Conservation (phyloP, 371 early-diverging fungal genomes). For the Mortierella sp. region DNA sequence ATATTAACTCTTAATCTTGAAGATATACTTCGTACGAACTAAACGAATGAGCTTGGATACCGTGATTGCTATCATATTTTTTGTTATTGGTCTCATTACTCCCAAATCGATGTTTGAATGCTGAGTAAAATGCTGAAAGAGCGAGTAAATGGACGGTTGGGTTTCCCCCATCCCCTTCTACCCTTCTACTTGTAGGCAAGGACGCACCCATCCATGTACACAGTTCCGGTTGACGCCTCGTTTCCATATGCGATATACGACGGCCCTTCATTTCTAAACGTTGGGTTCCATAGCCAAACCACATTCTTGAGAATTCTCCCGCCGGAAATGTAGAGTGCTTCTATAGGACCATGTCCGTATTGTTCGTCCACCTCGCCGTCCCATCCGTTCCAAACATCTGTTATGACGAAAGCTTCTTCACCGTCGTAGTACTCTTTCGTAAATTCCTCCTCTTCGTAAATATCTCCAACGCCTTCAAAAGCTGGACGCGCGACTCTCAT, state of each 20-base stretch:
- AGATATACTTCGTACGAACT: no score
- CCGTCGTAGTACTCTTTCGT: neutral
- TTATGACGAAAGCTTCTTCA: neutral
- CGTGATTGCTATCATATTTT: no score
- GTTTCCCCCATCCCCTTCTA: no score
- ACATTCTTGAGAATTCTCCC: neutral
- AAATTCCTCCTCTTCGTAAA: neutral
- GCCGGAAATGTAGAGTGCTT: neutral
- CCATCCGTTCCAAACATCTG: neutral
- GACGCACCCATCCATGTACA: slow-evolving; percentile 14
- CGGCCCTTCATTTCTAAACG: neutral
- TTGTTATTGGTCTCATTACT: no score
- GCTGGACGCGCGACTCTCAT: neutral
- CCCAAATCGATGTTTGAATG: no score
- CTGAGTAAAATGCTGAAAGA: no score
- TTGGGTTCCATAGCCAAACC: neutral
- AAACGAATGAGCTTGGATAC: no score
- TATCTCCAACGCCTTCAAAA: neutral
- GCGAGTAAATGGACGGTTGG: no score
- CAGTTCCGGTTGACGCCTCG: neutral
- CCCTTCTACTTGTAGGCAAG: slow-evolving; percentile 2
- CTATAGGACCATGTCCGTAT: neutral
- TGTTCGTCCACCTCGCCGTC: neutral
- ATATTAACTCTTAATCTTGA: no score
- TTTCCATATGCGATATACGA: slow-evolving; percentile 11